These are phyloP conservation scores for Hypoxylon sp. DNA, from an alignment of 2,329 filamentous ascomycete genomes.

Conservation along the genomic window DNA sequence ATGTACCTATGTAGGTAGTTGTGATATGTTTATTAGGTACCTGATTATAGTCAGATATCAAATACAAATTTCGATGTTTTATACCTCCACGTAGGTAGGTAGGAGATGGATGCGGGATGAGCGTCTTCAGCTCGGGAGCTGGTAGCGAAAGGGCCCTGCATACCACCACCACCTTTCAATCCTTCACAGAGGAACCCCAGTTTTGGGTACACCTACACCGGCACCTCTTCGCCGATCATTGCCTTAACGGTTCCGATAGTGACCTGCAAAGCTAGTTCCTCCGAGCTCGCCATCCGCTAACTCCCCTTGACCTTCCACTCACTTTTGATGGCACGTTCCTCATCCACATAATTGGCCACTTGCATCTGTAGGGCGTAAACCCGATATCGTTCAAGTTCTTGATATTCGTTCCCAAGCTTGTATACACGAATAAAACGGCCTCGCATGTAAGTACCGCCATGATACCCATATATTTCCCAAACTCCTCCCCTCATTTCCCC, in stretches of 20 bases:
- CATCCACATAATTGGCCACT: conserved; percentile 18
- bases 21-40: no score
- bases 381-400: conserved; percentile 25
- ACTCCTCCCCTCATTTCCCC: conserved; percentile 31
- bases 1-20: no score
- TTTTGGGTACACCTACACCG: conserved; percentile 10
- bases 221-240: conserved; percentile 28
- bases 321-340: conserved; percentile 5
- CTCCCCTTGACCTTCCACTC: neutral
- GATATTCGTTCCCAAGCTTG: conserved; percentile 33
- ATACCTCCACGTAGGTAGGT: neutral
- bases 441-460: conserved; percentile 18
- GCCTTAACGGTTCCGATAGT: conserved; percentile 4
- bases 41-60: neutral
- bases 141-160: conserved; percentile 22
- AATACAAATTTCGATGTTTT: neutral
- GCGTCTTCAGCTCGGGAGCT: conserved; percentile 16
- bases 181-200: conserved; percentile 13
- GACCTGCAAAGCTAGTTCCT: conserved; percentile 3
- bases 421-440: conserved; percentile 37
- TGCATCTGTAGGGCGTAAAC: neutral
- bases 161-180: conserved; percentile 1
- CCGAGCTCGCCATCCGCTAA: conserved; percentile 4
- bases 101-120: neutral
- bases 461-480: conserved; percentile 43